Evolutionary conservation across 2,329 filamentous ascomycete species (phyloP).

Genomic region (Lecanoromycetidae sp.): DNA sequence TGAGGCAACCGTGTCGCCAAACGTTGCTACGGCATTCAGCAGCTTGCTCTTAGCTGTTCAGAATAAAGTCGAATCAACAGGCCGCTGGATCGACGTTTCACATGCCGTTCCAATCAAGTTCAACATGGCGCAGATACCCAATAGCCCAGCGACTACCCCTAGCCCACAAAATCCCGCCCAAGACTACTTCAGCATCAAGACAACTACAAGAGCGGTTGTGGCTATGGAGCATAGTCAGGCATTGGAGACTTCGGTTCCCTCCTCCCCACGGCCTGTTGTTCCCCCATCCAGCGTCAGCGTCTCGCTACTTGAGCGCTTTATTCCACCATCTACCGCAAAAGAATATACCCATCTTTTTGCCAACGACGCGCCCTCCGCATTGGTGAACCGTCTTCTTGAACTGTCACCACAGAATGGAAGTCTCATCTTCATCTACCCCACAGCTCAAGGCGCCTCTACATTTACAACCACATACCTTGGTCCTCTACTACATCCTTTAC

Average conservation of each 20-base stretch:
- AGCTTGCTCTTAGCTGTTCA: slow-evolving; percentile 45
- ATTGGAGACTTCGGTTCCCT: slow-evolving; percentile 28
- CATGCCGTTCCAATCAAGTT: slow-evolving; percentile 49
- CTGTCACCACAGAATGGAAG: slow-evolving; percentile 45
- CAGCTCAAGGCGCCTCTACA: slow-evolving; percentile 42
- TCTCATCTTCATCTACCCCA: slow-evolving; percentile 53
- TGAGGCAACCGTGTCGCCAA: neutral
- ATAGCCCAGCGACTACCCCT: slow-evolving; percentile 50
- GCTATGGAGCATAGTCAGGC: slow-evolving; percentile 44
- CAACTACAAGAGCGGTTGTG: slow-evolving; percentile 50
- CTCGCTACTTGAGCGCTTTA: slow-evolving; percentile 51
- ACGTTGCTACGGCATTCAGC: slow-evolving; percentile 34
- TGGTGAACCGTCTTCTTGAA: slow-evolving; percentile 50
- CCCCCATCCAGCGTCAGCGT: slow-evolving; percentile 49
- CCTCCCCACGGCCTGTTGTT: slow-evolving; percentile 45
- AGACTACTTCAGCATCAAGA: slow-evolving; percentile 49
- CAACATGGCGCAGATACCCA: slow-evolving; percentile 49
- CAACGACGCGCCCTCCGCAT: slow-evolving; percentile 41
- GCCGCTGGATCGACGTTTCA: slow-evolving; percentile 51
- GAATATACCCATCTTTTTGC: slow-evolving; percentile 50
- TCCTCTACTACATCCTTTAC: slow-evolving; percentile 48
- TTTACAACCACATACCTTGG: slow-evolving; percentile 50
- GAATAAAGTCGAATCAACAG: slow-evolving; percentile 37
- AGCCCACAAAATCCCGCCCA: slow-evolving; percentile 33
- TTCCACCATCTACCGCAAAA: slow-evolving; percentile 47